Percentiles rank a stretch among this genome's conserved stretches.
phyloP scores from a whole-genome alignment of 2,329 filamentous ascomycete species.

The Penicillium digitatum region DNA sequence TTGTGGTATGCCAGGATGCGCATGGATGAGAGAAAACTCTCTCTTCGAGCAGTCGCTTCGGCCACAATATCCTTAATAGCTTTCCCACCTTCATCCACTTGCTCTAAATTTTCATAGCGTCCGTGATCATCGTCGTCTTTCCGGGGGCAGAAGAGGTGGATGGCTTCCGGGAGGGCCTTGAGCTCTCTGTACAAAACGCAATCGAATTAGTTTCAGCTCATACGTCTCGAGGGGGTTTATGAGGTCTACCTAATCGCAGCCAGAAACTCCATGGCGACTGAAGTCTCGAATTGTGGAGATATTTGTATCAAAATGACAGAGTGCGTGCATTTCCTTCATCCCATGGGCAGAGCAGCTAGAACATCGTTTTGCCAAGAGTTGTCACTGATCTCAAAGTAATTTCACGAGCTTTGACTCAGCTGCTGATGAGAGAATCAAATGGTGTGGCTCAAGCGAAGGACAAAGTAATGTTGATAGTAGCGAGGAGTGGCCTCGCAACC shows the following conservation, averaged over 20 bases:
- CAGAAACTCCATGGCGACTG: slow-evolving; percentile 40
- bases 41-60: slow-evolving; percentile 54
- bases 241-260: slow-evolving; percentile 39
- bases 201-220: slow-evolving; percentile 9
- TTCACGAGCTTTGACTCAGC: background rate
- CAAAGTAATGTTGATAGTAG: background rate
- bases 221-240: background rate
- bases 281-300: slow-evolving; percentile 9
- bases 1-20: slow-evolving; percentile 65
- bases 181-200: slow-evolving; percentile 35
- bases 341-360: background rate
- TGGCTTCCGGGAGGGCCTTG: slow-evolving; percentile 43
- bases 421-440: background rate
- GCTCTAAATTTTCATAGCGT: slow-evolving; percentile 58
- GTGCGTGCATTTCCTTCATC: slow-evolving; percentile 20
- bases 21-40: slow-evolving; percentile 64
- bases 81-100: slow-evolving; percentile 46
- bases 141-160: slow-evolving; percentile 67
- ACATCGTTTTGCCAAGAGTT: background rate
- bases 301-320: slow-evolving; percentile 6
- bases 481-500: background rate
- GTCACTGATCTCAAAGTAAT: background rate
- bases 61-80: slow-evolving; percentile 46
- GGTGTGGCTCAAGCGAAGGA: background rate
- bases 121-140: slow-evolving; percentile 59